A percentile compares a stretch with the other conserved stretches of the same genome.
These are phyloP conservation scores for Leavenworthia alabamica DNA, from an alignment of 345 rosid species.

Conservation along the genomic window DNA sequence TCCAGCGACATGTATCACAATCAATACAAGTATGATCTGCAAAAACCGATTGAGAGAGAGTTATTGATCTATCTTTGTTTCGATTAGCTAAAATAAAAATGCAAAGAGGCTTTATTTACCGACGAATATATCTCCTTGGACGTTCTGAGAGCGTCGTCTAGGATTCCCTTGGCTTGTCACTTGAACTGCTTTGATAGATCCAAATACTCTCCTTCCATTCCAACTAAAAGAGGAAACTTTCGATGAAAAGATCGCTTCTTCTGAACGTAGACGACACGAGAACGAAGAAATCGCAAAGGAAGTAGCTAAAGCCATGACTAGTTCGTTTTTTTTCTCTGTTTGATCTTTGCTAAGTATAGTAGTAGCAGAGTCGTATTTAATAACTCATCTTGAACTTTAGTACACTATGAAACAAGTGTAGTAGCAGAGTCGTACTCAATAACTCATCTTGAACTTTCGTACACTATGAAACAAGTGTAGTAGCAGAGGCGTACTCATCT, in stretches of 20 bases:
- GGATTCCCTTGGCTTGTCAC: constrained; percentile 3
- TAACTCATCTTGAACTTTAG: neutral
- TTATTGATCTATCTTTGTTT: constrained; percentile 1
- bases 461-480: too few relatives aligned
- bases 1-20: constrained; percentile 75
- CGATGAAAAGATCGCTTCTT: neutral
- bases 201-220: constrained; percentile 10
- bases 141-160: constrained; percentile 39
- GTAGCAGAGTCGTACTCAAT: too few relatives aligned
- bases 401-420: neutral
- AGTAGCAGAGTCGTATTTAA: constrained; percentile 10
- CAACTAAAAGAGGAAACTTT: neutral
- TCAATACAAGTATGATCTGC: constrained; percentile 59
- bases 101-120: constrained; percentile 27
- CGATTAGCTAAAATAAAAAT: neutral
- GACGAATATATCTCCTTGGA: constrained; percentile 50
- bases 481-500: too few relatives aligned
- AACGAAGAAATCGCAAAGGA: neutral
- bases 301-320: constrained; percentile 17
- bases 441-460: too few relatives aligned
- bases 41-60: constrained; percentile 4
- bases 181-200: constrained; percentile 33
- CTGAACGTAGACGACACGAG: neutral
- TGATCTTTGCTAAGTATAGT: neutral
- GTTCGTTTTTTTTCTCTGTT: neutral